Percentiles rank a stretch among this genome's conserved stretches.
phyloP scores from a whole-genome alignment of 2,329 filamentous ascomycete species.

The Sporothrix variecibatus region DNA sequence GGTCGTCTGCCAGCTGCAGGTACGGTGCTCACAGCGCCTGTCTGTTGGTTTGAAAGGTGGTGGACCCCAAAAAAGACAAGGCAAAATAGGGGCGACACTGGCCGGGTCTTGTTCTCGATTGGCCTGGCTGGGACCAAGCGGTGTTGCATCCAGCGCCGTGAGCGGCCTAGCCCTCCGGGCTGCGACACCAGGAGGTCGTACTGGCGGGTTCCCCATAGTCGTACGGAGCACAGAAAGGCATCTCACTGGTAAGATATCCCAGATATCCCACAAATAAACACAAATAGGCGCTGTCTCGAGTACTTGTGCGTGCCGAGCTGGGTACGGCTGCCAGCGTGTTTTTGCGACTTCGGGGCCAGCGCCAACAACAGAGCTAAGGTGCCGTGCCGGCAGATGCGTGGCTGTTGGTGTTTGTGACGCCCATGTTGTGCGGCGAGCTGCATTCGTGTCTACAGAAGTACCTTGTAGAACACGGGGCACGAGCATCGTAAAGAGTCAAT shows the following conservation, averaged over 20 bases:
- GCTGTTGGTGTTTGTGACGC: not conserved
- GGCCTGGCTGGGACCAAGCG: not conserved
- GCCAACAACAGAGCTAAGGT: not conserved
- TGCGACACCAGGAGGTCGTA: conserved; percentile 18
- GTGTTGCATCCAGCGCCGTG: conserved; percentile 3
- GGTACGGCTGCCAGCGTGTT: not conserved
- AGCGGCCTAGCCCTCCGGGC: not conserved
- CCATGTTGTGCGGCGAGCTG: conserved; percentile 4
- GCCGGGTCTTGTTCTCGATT: conserved; percentile 3
- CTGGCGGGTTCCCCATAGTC: not conserved
- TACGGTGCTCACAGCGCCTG: not conserved
- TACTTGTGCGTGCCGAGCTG: conserved; percentile 4
- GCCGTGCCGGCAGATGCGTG: conserved; percentile 2
- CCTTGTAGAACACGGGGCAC: not conserved
- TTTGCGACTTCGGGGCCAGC: conserved; percentile 4
- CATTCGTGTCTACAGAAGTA: not conserved
- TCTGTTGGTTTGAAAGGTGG: not conserved
- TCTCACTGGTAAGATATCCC: not conserved
- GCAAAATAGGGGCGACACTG: not conserved
- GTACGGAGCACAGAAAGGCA: not conserved
- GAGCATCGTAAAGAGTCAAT: not conserved
- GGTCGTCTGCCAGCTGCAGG: not conserved
- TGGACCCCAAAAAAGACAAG: not conserved
- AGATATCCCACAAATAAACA: not conserved
- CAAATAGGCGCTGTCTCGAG: conserved; percentile 4